Conservation (phyloP, 495 filamentous ascomycete species). For the Talaromyces adpressus region DNA sequence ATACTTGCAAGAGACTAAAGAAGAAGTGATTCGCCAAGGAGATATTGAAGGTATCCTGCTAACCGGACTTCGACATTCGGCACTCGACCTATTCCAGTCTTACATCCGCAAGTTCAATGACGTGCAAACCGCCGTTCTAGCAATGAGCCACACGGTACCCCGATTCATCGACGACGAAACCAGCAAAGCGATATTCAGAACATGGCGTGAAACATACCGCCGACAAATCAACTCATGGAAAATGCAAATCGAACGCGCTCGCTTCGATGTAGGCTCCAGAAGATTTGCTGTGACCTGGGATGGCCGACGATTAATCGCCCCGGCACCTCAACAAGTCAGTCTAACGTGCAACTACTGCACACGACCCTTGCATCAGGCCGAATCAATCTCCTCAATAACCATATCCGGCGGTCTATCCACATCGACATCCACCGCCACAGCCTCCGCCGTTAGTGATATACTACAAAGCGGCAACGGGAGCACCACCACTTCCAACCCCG, state of each 20-base stretch:
- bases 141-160: slow-evolving; percentile 74
- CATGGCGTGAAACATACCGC: slow-evolving; percentile 80
- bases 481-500: slow-evolving; percentile 29
- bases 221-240: slow-evolving; percentile 71
- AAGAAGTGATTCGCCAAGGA: slow-evolving; percentile 60
- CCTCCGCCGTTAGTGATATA: slow-evolving; percentile 17
- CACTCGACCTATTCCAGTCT: slow-evolving; percentile 77
- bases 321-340: slow-evolving; percentile 68
- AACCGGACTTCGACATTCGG: slow-evolving; percentile 71
- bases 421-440: slow-evolving; percentile 15
- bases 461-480: slow-evolving; percentile 19
- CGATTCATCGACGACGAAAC: slow-evolving; percentile 65
- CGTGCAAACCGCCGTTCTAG: slow-evolving; percentile 80
- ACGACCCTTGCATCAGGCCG: slow-evolving; percentile 37
- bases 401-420: background rate
- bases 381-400: slow-evolving; percentile 11
- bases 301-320: slow-evolving; percentile 55
- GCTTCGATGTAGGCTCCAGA: slow-evolving; percentile 49
- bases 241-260: slow-evolving; percentile 54
- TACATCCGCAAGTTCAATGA: slow-evolving; percentile 85
- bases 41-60: slow-evolving; percentile 85
- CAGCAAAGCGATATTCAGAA: slow-evolving; percentile 51
- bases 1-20: slow-evolving; percentile 60
- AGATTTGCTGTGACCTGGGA: slow-evolving; percentile 57
- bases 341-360: slow-evolving; percentile 83